Evolutionary conservation across 164 flowering plant genomes (phyloP), one percentile per base, ranked within the genome.

Genomic region (Dillenia turbinata): DNA sequence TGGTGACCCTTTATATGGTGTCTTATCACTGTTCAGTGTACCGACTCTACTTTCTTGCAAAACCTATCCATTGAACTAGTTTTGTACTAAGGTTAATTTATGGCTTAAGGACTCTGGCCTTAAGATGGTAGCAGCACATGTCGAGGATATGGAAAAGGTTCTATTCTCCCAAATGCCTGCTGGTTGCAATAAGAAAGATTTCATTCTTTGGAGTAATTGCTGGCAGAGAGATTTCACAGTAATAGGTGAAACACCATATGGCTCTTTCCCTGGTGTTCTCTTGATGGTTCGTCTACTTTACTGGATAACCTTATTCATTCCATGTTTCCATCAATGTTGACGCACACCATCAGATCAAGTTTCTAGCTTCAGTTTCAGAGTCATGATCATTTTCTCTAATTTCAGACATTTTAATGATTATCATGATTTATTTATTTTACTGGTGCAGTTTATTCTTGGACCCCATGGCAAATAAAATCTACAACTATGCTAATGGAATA

Each of bases 161-260:
- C 24, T 11, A 54, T 51, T 62, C 5, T 56, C 83, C 63, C 58
- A 70, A 61, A 69, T 68, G 73, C 82, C 85, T 11, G 46, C 22
- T 61, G 72, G 74, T 26, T 85, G 83, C 75, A 71, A 69, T 65
- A 50, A 72, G 57, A 67, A 62, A 44, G 90, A 89, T 70, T 57
- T 78, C 58, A 14, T 67, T 49, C 94, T 65, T 43, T 91, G 96
- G 96, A 84, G 64, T 66, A 65, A 91, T 54, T 78, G 83, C 67
- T 60, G 86, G 84, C 54, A 54, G 7, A 75, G 99, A 50, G 99
- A 95, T 71, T 95, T 95, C 78, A 95, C 97, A 13, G 71, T 95
- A 95, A 95, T 73, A 82, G 97, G 99, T 84, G 9, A 26, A 44
- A 0, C 40, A 33, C 40, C 40, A 5, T 4, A 4, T 33, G 40